A percentile compares a stretch with the other conserved stretches of the same genome.
These are phyloP conservation scores for Thelonectria rubi DNA, from an alignment of 2,329 filamentous ascomycete species.

Conservation along the genomic window DNA sequence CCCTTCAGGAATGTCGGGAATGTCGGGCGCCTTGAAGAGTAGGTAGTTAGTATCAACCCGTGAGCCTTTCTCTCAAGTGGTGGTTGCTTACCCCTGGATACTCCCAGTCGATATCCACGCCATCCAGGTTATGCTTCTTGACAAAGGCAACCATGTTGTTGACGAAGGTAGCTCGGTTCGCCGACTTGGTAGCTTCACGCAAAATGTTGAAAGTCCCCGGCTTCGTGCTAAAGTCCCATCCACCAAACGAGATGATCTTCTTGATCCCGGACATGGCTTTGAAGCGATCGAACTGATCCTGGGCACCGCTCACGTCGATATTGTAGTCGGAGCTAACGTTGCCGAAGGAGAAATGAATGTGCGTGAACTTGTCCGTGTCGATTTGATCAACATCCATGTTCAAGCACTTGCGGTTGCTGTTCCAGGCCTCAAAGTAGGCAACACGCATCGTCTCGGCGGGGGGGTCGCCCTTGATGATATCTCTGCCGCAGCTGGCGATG, in stretches of 20 bases:
- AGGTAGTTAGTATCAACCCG: neutral
- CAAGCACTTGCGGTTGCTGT: slow-evolving; percentile 24
- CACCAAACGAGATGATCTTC: slow-evolving; percentile 41
- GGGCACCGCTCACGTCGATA: slow-evolving; percentile 32
- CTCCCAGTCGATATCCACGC: slow-evolving; percentile 52
- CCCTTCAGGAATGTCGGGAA: neutral
- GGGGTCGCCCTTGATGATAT: slow-evolving; percentile 27
- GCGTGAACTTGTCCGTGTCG: slow-evolving; percentile 24
- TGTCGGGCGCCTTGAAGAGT: slow-evolving; percentile 1
- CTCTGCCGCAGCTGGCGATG: slow-evolving; percentile 53
- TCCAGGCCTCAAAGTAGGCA: slow-evolving; percentile 20
- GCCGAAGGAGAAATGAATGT: slow-evolving; percentile 41
- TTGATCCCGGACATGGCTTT: slow-evolving; percentile 28
- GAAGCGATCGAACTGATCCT: slow-evolving; percentile 45
- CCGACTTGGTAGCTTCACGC: slow-evolving; percentile 28
- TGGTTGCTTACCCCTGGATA: slow-evolving; percentile 40
- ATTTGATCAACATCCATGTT: slow-evolving; percentile 39
- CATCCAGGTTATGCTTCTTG: slow-evolving; percentile 47
- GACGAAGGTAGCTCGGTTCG: slow-evolving; percentile 47
- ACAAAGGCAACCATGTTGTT: slow-evolving; percentile 50
- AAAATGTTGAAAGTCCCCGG: slow-evolving; percentile 28
- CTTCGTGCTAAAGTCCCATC: slow-evolving; percentile 36
- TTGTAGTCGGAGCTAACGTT: slow-evolving; percentile 34
- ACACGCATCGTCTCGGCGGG: neutral
- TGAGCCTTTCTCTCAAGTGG: no score